Evolutionary conservation across 345 rosid genomes (phyloP), one percentile per base, ranked within the genome.

Genomic region (Psidium friedrichsthalianum): DNA sequence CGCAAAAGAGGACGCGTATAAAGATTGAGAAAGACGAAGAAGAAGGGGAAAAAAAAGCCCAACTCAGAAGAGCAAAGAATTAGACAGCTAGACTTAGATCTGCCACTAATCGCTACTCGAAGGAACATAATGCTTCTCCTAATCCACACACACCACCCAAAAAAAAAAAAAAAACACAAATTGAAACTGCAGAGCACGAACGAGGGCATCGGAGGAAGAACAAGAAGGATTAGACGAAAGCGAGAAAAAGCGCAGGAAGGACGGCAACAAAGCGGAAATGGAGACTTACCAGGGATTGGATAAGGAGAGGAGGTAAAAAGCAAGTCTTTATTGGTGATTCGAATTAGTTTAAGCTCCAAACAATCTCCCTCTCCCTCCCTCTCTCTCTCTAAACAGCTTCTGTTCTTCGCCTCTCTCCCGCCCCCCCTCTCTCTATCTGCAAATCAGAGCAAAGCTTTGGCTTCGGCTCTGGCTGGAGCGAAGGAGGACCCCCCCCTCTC

Each of bases 201-300:
- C 64, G 56, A 57, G 36, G 20, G 25, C 61, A 82, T 3, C 78
- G 78, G 1, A 32, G 24, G 22, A 69, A 18, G 78, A 69, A 69
- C 42, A 52, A 52, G 6, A 5, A 15, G 54, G 54, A 52, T 52
- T 52, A 14, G 2, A 52, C 54, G 54, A 52, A 52, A 52, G 54
- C 54, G 54, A 52, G 54, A 13, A 52, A 52, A 52, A 52, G 6
- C 15, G 53, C 83, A 47, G 51, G 80, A 74, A 59, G 10, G 24
- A 59, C 27, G 42, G 15, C 32, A 52, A 83, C 15, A 80, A 52
- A 54, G 83, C 58, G 74, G 6, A 47, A 84, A 64, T 29, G 59
- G 83, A 86, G 86, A 89, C 96, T 93, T 92, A 94, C 94, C 61
- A 52, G 53, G 84, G 94, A 93, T 91, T 93, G 94, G 94, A 90